Base-by-base conservation (phyloP, 2,329 filamentous ascomycete genomes). In the Ceratocystis ficicola region DNA sequence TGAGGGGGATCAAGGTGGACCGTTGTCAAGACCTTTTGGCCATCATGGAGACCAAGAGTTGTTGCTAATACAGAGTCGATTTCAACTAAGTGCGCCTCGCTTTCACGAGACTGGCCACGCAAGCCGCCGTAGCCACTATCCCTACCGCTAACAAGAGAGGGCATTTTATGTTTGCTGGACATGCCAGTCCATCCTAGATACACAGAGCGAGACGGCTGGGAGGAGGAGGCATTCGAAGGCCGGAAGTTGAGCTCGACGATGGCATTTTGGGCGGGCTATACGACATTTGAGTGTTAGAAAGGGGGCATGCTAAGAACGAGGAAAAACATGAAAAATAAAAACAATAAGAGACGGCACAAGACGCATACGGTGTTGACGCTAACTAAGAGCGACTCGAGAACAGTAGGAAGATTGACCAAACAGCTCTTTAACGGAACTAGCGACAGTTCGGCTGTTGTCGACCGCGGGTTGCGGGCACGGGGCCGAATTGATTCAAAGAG, bases 121-220 rank as follows among this genome's bases (percentile, higher is more conserved):
- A 77, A 77, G 25, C 82, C 80, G 70, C 78, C 83, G 70, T 91
- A 81, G 0, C 89, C 88, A 12, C 55, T 32, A 72, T 94, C 88
- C 70, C 87, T 85, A 32, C 84, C 82, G 66, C 84, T 82, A 32
- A 94, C 84, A 32, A 92, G 81, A 0, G 89, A 83, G 12, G 86
- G 84, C 70, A 88, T 78, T 74, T 86, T 88, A 72, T 89, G 85
- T 80, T 92, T 95, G 79, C 92, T 96, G 70, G 91, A 88, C 90
- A 99, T 95, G 71, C 94, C 94, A 10, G 94, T 96, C 94, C 94
- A 99, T 74, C 94, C 94, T 68, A 95, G 81, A 74, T 88, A 99
- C 71, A 95, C 81, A 61, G 89, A 95, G 72, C 82, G 83, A 70
- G 85, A 36, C 7, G 52, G 28, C 10, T 63, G 61, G 3, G 61